phyloP scores from a whole-genome alignment of 345 rosid species.

The Eucalyptus marginata region DNA sequence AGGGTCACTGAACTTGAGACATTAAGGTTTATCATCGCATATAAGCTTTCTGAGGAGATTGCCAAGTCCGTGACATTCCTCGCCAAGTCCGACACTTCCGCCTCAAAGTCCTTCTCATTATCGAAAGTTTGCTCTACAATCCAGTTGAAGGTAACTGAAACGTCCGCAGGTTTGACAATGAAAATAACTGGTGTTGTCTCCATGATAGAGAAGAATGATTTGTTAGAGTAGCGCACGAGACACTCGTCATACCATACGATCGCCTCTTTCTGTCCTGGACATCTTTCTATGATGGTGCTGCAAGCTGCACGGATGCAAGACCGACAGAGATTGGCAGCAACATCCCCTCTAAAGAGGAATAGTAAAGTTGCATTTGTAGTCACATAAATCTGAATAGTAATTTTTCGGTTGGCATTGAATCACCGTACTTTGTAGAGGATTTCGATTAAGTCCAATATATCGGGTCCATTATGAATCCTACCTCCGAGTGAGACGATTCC shows the following conservation, averaged over 20 bases:
- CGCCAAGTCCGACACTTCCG: neutral
- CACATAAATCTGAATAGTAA: neutral
- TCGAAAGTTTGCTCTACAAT: neutral
- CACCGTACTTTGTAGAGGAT: neutral
- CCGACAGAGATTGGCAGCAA: neutral
- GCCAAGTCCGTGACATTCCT: neutral
- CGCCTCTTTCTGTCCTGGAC: constrained; percentile 12
- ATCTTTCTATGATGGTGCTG: neutral
- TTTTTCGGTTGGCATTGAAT: neutral
- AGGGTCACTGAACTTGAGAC: neutral
- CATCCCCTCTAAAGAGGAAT: neutral
- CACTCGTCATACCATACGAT: constrained; percentile 29
- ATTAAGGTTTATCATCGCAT: neutral
- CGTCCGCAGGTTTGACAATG: too few species aligned
- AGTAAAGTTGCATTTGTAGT: neutral
- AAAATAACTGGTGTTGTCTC: too few species aligned
- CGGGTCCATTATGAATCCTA: neutral
- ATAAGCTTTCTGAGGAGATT: neutral
- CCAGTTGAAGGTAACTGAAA: too few species aligned
- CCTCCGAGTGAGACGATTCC: neutral
- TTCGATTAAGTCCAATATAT: neutral
- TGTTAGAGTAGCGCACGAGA: constrained; percentile 11
- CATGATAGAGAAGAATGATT: neutral
- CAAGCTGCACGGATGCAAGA: neutral
- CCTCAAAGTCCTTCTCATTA: neutral